Conservation (phyloP, 768 basidiomycete species). For the Hysterangium stoloniferum region DNA sequence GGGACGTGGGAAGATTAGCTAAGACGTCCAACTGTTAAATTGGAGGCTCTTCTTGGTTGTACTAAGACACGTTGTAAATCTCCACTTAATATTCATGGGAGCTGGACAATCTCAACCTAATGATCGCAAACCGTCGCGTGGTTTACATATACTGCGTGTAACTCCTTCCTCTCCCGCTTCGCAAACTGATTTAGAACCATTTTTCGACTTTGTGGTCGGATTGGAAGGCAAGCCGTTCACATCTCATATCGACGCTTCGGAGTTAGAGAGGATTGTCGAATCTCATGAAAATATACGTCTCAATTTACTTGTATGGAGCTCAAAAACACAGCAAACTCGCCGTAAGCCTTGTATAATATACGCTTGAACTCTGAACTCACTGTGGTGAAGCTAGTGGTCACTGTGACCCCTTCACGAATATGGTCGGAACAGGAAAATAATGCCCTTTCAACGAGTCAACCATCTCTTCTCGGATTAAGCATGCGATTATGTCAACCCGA, state of each 20-base stretch:
- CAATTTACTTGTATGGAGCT: conserved; percentile 76
- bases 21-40: too few species aligned
- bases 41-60: too few species aligned
- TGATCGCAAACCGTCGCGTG: conserved; percentile 39
- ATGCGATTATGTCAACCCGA: conserved; percentile 92
- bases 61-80: too few species aligned
- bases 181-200: conserved; percentile 76
- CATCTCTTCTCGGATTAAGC: conserved; percentile 88
- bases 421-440: conserved; percentile 53
- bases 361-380: background rate
- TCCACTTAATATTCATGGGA: conserved; percentile 7
- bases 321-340: conserved; percentile 65
- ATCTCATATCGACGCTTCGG: conserved; percentile 55
- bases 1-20: too few species aligned
- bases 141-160: conserved; percentile 83
- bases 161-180: conserved; percentile 87
- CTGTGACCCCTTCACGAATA: conserved; percentile 73
- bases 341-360: conserved; percentile 33
- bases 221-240: conserved; percentile 63
- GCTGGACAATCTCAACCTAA: conserved; percentile 26
- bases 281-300: conserved; percentile 64
- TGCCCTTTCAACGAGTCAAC: conserved; percentile 45
- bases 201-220: conserved; percentile 96
- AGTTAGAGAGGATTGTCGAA: conserved; percentile 77
- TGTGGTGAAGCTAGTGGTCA: conserved; percentile 49